Evolutionary conservation across 1,284 basidiomycete genomes (phyloP), one percentile per base, ranked within the genome.

Genomic region (Tremellales sp.): DNA sequence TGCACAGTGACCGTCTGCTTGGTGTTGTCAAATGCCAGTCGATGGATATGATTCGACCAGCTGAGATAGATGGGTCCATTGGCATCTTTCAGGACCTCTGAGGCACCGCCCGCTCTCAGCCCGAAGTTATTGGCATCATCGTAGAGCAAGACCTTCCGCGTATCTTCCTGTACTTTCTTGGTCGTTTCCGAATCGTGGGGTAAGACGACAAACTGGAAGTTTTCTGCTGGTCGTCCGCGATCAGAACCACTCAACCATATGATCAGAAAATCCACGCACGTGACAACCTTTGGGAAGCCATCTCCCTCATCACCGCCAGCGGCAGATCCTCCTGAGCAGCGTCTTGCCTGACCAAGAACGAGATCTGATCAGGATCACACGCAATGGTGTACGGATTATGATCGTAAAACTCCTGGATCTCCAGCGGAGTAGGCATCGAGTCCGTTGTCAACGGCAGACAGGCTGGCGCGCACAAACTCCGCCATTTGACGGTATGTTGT

Each of bases 391-490:
- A 76, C 21, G 68, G 65, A 35, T 86, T 85, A 9, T 88, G 81
- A 53, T 86, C 85, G 66, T 89, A 95, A 6, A 82, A 80, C 0
- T 78, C 79, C 48, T 87, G 82, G 1, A 93, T 78, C 58, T 92
- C 87, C 10, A 82, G 77, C 13, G 77, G 78, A 0, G 81, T 79
- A 0, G 92, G 91, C 60, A 92, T 84, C 62, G 87, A 83, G 60
- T 93, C 88, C n/a, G 89, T 87, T 0, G 93, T 94, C 38, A 98
- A 78, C 1, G 94, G 94, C 7, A 98, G 77, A 66, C 89, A 97
- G 5, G 81, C 81, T 0, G 90, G 88, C 0, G 85, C 85, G 38
- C 85, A 79, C 68, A 92, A 82, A 13, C 84, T 85, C 53, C 82
- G 82, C 94, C 94, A 98, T 66, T 97, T 97, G 72, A 94, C 83